Evolutionary conservation across 2,329 filamentous ascomycete genomes (phyloP).

Genomic region (Ophiosphaerella herpotricha): DNA sequence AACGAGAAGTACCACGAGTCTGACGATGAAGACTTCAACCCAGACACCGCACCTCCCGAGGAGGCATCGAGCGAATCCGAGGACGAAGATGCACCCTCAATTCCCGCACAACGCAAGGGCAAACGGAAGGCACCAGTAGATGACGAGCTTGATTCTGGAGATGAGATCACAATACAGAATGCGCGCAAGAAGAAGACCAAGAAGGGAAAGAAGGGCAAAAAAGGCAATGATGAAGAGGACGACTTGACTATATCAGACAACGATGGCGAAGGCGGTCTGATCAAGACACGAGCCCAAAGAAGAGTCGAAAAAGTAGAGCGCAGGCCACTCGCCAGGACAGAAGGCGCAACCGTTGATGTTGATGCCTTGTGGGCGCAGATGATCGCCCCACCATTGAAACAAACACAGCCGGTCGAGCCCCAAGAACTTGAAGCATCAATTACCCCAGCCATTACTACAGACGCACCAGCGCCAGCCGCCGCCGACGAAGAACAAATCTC

Average conservation of each 20-base stretch:
- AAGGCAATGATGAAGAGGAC: conserved; percentile 25
- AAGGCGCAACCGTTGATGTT: conserved; percentile 71
- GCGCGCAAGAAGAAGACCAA: conserved; percentile 58
- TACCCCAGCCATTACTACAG: conserved; percentile 13
- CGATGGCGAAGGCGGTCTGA: conserved; percentile 62
- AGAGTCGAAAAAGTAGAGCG: conserved; percentile 67
- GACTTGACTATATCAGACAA: conserved; percentile 33
- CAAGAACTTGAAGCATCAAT: conserved; percentile 9
- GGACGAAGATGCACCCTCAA: conserved; percentile 34
- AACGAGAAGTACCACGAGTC: conserved; percentile 63
- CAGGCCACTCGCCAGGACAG: conserved; percentile 57
- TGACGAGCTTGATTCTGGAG: conserved; percentile 61
- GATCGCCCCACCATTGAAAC: conserved; percentile 54
- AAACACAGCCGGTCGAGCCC: conserved; percentile 23
- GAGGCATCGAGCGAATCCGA: conserved; percentile 58
- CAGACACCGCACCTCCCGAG: conserved; percentile 60
- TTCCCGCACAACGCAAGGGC: conserved; percentile 25
- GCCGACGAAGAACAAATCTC: conserved; percentile 53
- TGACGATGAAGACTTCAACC: conserved; percentile 75
- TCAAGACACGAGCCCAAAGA: conserved; percentile 75
- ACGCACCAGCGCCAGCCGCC: conserved; percentile 4
- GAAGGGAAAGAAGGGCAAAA: conserved; percentile 38
- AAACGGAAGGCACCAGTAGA: conserved; percentile 41
- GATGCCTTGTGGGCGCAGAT: conserved; percentile 73
- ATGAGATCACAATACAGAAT: conserved; percentile 69